Evolutionary conservation across 495 filamentous ascomycete genomes (phyloP), one percentile per base, ranked within the genome.

Genomic region (Trichoderma erinaceum): DNA sequence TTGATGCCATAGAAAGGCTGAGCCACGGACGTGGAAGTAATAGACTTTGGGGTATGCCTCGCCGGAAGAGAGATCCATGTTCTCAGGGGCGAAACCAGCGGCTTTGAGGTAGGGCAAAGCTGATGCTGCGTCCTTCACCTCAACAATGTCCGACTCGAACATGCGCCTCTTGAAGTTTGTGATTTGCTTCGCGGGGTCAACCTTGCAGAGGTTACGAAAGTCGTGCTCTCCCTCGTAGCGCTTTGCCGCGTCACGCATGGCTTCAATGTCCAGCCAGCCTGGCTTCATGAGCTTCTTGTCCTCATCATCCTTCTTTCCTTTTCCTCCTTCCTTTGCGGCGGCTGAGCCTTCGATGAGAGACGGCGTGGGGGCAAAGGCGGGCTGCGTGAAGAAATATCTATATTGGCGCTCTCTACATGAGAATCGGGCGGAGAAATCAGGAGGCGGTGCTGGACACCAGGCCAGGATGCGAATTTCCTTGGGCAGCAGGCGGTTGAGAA

Each of bases 1-100:
- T 78, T 99, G 95, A 76, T 99, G 96, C 94, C 94, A 99, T 61
- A 99, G 80, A 76, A 99, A 99, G 10, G 92, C 96, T n/a, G 90
- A 90, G 18, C 95, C 95, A 63, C 92, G 85, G 43, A 99, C 83
- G 27, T 87, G 87, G 75, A 98, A 93, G 66, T 89, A 87, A 79
- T 96, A 98, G 4, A 97, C 82, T 72, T 90, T 89, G 16, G 91
- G 81, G 81, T 68, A 75, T 12, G 27, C 11, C 0, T n/a, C 52
- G 4, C 15, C 11, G 10, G 52, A 29, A 1, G 52, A 29, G 10
- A 61, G 27, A 7, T 16, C 52, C 52, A 29, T 11, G 4, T 32
- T 11, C 15, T 61, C 52, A 10, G 41, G 43, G 1, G 46, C 66
- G 6, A 61, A 48, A 4, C 35, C 21, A 25, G 41, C 66, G 50